These are phyloP conservation scores for Cryphonectria radicalis DNA, from an alignment of 2,329 filamentous ascomycete species.

Conservation along the genomic window DNA sequence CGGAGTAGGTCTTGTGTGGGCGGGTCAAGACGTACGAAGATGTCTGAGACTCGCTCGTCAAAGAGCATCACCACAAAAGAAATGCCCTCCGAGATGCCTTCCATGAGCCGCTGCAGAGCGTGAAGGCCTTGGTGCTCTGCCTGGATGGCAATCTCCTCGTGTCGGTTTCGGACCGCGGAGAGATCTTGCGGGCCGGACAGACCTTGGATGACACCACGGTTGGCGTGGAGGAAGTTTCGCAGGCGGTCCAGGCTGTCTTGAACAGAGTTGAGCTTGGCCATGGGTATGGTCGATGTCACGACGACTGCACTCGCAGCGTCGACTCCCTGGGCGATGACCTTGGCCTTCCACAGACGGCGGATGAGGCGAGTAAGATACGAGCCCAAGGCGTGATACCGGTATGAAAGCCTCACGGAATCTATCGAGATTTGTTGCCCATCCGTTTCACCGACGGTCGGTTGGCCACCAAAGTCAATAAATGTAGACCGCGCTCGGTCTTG, in stretches of 20 bases:
- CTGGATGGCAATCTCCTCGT: conserved; percentile 90
- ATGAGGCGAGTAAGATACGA: conserved; percentile 88
- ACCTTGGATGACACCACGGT: conserved; percentile 90
- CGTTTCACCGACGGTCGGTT: conserved; percentile 78
- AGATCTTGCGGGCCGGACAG: conserved; percentile 88
- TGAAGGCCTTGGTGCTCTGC: conserved; percentile 93
- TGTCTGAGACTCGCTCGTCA: conserved; percentile 89
- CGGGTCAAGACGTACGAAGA: conserved; percentile 76
- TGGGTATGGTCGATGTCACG: conserved; percentile 69
- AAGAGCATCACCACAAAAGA: conserved; percentile 95
- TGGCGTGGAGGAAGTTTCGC: conserved; percentile 81
- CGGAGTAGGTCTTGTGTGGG: conserved; percentile 70
- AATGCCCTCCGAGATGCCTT: conserved; percentile 92
- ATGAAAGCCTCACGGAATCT: conserved; percentile 85
- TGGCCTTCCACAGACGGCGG: conserved; percentile 83
- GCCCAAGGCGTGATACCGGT: conserved; percentile 84
- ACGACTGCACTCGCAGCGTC: conserved; percentile 62
- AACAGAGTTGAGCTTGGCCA: conserved; percentile 72
- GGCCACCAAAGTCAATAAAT: conserved; percentile 92
- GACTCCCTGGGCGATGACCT: conserved; percentile 64
- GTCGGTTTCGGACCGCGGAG: conserved; percentile 75
- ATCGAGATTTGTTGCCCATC: conserved; percentile 73
- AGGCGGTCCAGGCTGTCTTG: conserved; percentile 82
- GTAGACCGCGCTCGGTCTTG: conserved; percentile 82
- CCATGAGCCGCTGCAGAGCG: conserved; percentile 81